These are phyloP conservation scores for Russula olivacea DNA, from an alignment of 768 basidiomycete species.

Conservation along the genomic window DNA sequence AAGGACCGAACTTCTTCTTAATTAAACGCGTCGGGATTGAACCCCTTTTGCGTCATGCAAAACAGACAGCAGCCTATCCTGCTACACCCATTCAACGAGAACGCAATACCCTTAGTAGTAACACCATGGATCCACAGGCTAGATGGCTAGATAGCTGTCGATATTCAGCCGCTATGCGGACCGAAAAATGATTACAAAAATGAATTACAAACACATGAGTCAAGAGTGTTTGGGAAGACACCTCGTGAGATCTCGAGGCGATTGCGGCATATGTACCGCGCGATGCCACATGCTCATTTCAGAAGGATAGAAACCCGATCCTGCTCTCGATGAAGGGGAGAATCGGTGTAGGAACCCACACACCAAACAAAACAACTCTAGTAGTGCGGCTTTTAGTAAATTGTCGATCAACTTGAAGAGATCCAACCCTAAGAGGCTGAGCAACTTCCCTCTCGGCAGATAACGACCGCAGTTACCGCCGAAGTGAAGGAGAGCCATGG, in stretches of 20 bases:
- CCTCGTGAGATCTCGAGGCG: not conserved
- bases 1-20: not conserved
- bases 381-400: slow-evolving; percentile 10
- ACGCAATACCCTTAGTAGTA: not conserved
- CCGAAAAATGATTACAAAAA: not conserved
- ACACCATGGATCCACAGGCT: not conserved
- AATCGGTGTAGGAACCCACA: slow-evolving; percentile 13
- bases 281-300: not conserved
- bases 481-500: not conserved
- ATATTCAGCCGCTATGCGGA: not conserved
- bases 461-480: not conserved
- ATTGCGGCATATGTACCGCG: not conserved
- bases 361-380: not conserved
- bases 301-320: slow-evolving; percentile 4
- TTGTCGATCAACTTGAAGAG: slow-evolving; percentile 13
- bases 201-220: not conserved
- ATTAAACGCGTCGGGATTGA: not conserved
- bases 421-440: not conserved
- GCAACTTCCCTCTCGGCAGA: not conserved
- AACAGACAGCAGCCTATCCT: not conserved
- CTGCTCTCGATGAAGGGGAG: slow-evolving; percentile 4
- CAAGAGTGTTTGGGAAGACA: not conserved
- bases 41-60: not conserved
- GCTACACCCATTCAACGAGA: not conserved
- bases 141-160: not conserved